Conservation (phyloP, 805 yeast genomes). For the Wickerhamiella domercqiae region DNA sequence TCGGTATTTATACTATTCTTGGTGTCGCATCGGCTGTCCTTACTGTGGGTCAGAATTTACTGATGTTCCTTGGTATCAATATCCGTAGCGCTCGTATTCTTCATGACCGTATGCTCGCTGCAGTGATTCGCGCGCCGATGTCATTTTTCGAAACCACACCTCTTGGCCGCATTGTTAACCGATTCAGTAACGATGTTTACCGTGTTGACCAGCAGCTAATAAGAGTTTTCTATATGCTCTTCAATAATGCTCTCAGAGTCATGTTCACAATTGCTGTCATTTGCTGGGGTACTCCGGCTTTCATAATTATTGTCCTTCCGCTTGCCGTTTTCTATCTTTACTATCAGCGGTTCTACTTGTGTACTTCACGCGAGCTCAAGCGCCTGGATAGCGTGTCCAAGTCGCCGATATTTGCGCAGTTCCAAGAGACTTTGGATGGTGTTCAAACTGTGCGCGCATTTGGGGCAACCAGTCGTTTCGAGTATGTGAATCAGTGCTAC, state of each 20-base stretch:
- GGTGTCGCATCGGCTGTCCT: conserved; percentile 55
- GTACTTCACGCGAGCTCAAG: conserved; percentile 63
- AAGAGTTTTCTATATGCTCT: conserved; percentile 25
- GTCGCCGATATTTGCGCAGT: conserved; percentile 67
- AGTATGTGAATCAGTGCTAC: conserved; percentile 34
- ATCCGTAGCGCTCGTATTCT: conserved; percentile 59
- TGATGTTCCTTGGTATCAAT: conserved; percentile 28
- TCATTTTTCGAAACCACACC: conserved; percentile 90
- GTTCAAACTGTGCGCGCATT: conserved; percentile 67
- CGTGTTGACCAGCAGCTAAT: conserved; percentile 62
- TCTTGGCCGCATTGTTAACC: conserved; percentile 75
- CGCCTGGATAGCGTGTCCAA: conserved; percentile 53
- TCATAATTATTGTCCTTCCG: conserved; percentile 59
- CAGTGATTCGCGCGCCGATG: conserved; percentile 83
- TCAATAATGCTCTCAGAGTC: conserved; percentile 24
- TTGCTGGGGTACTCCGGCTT: conserved; percentile 76
- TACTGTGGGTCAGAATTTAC: conserved; percentile 47
- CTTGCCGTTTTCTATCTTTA: conserved; percentile 46
- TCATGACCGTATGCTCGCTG: conserved; percentile 58
- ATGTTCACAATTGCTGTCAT: conserved; percentile 66
- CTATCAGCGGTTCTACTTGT: conserved; percentile 55
- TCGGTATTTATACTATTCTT: conserved; percentile 58
- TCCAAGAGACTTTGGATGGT: conserved; percentile 70
- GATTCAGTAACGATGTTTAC: conserved; percentile 82
- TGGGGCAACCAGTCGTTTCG: conserved; percentile 49